Evolutionary conservation across 1,284 basidiomycete species (phyloP).

Genomic region (Cutaneotrichosporon cavernicola): DNA sequence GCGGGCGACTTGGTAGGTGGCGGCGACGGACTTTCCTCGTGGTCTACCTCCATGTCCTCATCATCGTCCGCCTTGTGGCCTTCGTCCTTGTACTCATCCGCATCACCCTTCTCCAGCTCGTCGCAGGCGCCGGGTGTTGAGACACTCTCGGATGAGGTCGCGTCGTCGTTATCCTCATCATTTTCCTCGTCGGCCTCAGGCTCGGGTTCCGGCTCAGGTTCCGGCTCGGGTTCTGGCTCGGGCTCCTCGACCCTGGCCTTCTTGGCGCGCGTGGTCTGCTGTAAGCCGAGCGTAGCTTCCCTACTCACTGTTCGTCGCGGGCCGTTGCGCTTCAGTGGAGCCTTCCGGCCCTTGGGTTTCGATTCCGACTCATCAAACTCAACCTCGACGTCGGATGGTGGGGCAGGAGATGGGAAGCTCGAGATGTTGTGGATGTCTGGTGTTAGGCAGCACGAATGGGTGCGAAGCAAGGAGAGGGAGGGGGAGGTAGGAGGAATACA

Average conservation of each 20-base stretch:
- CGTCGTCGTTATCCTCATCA: background rate
- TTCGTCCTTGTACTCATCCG: background rate
- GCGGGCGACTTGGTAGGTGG: background rate
- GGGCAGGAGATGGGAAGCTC: conserved; percentile 37
- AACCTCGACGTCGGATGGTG: conserved; percentile 29
- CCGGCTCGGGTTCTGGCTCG: background rate
- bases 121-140: background rate
- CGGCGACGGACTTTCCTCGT: background rate
- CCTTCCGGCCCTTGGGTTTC: background rate
- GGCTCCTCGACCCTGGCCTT: conserved; percentile 22
- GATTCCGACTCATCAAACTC: background rate
- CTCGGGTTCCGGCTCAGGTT: background rate
- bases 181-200: background rate
- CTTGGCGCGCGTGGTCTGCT: background rate
- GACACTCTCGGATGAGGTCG: background rate
- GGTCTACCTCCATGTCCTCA: background rate
- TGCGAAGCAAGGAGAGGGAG: background rate
- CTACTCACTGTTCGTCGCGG: background rate
- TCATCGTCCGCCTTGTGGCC: background rate
- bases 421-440: conserved; percentile 39
- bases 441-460: conserved; percentile 12
- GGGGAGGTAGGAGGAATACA: background rate
- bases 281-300: background rate
- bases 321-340: background rate
- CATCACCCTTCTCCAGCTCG: conserved; percentile 3